phyloP scores from a whole-genome alignment of 75 land plant species.

The Selaginella tamariscina region DNA sequence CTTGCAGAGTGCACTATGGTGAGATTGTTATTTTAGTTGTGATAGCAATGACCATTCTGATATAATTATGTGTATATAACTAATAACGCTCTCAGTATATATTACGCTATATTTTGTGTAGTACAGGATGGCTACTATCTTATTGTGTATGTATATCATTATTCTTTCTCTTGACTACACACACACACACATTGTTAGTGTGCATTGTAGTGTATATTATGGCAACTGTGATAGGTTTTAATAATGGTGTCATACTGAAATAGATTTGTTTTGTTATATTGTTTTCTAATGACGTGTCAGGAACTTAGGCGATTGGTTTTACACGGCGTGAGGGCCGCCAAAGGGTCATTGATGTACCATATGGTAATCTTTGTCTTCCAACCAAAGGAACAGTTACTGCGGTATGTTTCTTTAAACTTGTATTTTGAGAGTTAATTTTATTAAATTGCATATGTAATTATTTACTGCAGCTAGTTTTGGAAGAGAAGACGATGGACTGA shows the following conservation, averaged over 20 bases:
- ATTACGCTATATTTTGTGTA: no score
- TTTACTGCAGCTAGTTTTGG: slow-evolving; percentile 29
- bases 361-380: slow-evolving; percentile 16
- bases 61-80: not conserved
- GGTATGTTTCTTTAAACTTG: slow-evolving; percentile 7
- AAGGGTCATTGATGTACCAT: slow-evolving; percentile 13
- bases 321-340: slow-evolving; percentile 22
- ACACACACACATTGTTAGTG: no score
- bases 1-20: slow-evolving; percentile 25
- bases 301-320: slow-evolving; percentile 26
- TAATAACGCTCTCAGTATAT: not conserved
- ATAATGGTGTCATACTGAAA: not conserved
- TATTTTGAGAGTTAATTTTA: not conserved
- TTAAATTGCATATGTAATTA: not conserved
- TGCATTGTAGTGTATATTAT: no score
- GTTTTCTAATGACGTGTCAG: not conserved
- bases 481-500: slow-evolving; percentile 27
- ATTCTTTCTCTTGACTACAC: no score
- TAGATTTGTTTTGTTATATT: not conserved
- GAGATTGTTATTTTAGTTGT: not conserved
- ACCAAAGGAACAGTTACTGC: slow-evolving; percentile 14
- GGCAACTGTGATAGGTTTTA: no score
- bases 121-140: no score
- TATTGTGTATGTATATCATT: no score
- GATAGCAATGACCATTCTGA: no score